Conservation (phyloP, 805 yeast genomes). For the Ogataea salicorniae region DNA sequence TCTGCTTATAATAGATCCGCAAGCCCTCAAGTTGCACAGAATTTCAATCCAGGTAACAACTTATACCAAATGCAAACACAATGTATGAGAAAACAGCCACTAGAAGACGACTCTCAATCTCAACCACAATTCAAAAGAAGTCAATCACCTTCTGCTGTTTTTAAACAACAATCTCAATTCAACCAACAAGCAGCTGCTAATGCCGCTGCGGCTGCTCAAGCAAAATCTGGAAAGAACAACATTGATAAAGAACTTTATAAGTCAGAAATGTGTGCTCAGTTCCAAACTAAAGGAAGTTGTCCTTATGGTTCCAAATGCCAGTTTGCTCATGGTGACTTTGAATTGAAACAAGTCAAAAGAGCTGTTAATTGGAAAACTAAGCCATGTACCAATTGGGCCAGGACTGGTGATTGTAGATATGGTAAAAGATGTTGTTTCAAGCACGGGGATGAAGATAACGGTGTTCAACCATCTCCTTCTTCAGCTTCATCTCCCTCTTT, state of each 20-base stretch:
- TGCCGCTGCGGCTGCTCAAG: neutral
- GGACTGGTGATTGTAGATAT: conserved; percentile 77
- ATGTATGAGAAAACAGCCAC: neutral
- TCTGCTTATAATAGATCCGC: conserved; percentile 8
- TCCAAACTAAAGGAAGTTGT: conserved; percentile 62
- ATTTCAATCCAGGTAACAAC: neutral
- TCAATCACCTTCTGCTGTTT: neutral
- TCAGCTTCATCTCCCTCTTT: no score
- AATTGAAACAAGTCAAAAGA: conserved; percentile 65
- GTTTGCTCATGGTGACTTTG: conserved; percentile 85
- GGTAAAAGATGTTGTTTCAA: conserved; percentile 91
- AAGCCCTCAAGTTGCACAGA: neutral
- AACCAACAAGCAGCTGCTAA: conserved; percentile 4
- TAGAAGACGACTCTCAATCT: no score
- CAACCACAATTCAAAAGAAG: neutral
- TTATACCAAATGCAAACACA: neutral
- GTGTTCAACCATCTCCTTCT: no score
- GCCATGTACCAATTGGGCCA: conserved; percentile 84
- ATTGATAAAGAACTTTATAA: conserved; percentile 64
- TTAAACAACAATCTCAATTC: conserved; percentile 5
- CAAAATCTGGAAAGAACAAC: conserved; percentile 1
- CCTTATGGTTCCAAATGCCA: conserved; percentile 92
- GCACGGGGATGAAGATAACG: conserved; percentile 48
- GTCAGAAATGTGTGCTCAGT: conserved; percentile 85
- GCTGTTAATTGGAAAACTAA: conserved; percentile 87